Conservation (phyloP, 2,329 filamentous ascomycete species). For the Neonectria faginata region DNA sequence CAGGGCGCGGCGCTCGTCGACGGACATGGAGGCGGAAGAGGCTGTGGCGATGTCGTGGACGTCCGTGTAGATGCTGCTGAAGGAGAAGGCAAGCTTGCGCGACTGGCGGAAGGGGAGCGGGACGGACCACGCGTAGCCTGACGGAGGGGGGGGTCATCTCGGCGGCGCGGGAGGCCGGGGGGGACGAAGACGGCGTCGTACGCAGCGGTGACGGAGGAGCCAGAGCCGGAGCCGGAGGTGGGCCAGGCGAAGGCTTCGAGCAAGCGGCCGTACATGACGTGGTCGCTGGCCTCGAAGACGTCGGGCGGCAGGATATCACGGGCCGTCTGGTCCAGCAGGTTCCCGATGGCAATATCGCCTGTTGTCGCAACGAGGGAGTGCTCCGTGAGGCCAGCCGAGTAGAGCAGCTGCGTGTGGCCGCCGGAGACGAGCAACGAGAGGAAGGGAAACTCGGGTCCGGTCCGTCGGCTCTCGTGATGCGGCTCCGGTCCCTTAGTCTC, state of each 20-base stretch:
- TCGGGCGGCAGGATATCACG: slow-evolving; percentile 76
- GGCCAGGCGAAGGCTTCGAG: slow-evolving; percentile 73
- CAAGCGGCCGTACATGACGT: slow-evolving; percentile 82
- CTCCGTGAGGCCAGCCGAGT: slow-evolving; percentile 73
- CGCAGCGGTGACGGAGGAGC: slow-evolving; percentile 17
- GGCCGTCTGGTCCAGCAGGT: slow-evolving; percentile 89
- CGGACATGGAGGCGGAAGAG: slow-evolving; percentile 53
- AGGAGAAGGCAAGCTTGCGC: slow-evolving; percentile 75
- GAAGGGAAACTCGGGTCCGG: slow-evolving; percentile 79
- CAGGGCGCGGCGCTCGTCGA: slow-evolving; percentile 74
- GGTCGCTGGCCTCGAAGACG: slow-evolving; percentile 64
- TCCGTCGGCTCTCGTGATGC: background rate
- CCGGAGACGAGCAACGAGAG: slow-evolving; percentile 90
- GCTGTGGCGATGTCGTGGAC: slow-evolving; percentile 56
- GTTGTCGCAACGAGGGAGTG: slow-evolving; percentile 81
- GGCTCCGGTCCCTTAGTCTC: background rate
- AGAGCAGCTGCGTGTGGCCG: slow-evolving; percentile 88
- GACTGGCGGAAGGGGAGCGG: slow-evolving; percentile 72
- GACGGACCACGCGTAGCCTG: slow-evolving; percentile 70
- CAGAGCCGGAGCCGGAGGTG: slow-evolving; percentile 15
- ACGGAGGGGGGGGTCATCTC: slow-evolving; percentile 62
- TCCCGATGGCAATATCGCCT: slow-evolving; percentile 87
- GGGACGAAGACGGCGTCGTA: slow-evolving; percentile 64
- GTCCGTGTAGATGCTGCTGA: slow-evolving; percentile 74
- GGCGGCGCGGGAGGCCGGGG: slow-evolving; percentile 68